A percentile compares a stretch with the other conserved stretches of the same genome.
phyloP scores from a whole-genome alignment of 2,329 filamentous ascomycete species.

The Penicillium paneum region DNA sequence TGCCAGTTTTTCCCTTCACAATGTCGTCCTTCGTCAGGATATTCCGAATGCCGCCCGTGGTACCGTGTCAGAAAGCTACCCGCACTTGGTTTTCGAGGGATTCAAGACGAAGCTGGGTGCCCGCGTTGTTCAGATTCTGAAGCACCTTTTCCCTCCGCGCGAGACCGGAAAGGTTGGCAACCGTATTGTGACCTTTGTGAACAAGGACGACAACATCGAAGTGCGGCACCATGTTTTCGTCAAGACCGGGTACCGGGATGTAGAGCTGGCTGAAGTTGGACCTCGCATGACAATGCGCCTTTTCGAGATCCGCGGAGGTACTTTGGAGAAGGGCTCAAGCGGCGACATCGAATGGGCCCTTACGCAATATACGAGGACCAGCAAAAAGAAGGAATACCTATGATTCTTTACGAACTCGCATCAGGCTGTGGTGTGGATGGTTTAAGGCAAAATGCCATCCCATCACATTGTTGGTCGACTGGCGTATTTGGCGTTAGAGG shows the following conservation, averaged over 20 bases:
- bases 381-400: constrained; percentile 92
- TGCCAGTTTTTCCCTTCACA: constrained; percentile 82
- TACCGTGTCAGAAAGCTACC: constrained; percentile 87
- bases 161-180: constrained; percentile 83
- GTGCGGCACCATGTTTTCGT: constrained; percentile 94
- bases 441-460: constrained; percentile 14
- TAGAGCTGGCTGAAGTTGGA: constrained; percentile 84
- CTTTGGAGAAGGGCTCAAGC: constrained; percentile 82
- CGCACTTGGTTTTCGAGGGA: constrained; percentile 92
- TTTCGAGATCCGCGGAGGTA: constrained; percentile 89
- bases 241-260: constrained; percentile 81
- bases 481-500: constrained; percentile 34
- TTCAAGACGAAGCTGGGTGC: constrained; percentile 78
- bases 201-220: constrained; percentile 83
- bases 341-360: constrained; percentile 96
- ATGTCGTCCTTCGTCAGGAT: constrained; percentile 87
- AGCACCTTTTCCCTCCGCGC: constrained; percentile 89
- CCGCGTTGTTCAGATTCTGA: constrained; percentile 82
- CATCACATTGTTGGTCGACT: constrained; percentile 17
- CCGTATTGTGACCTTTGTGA: constrained; percentile 89
- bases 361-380: constrained; percentile 90
- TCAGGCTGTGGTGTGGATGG: constrained; percentile 17
- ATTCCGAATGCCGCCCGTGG: constrained; percentile 84
- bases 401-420: constrained; percentile 40
- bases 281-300: constrained; percentile 96